These are phyloP conservation scores for Floccularia luteovirens DNA, from an alignment of 768 basidiomycete genomes.

Conservation along the genomic window DNA sequence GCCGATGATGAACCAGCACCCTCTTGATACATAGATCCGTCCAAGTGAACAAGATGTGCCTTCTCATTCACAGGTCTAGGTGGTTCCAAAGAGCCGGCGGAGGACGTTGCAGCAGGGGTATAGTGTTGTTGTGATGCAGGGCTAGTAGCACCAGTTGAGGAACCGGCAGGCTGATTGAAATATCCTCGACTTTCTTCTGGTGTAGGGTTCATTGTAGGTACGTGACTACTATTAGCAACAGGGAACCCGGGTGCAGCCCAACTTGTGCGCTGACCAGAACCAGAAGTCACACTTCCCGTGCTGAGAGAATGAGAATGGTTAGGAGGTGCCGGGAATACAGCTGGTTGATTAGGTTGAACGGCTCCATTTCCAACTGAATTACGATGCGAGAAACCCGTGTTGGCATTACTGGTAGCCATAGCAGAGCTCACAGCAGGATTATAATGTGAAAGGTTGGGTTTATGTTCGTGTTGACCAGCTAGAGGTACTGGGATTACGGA, in stretches of 20 bases:
- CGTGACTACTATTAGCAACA: constrained; percentile 6
- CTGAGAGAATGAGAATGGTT: constrained; percentile 1
- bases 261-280: not conserved
- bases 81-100: constrained; percentile 5
- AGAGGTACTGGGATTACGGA: too few relatives aligned
- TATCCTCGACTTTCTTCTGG: constrained; percentile 7
- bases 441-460: too few relatives aligned
- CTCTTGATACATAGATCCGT: constrained; percentile 26
- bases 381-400: too few relatives aligned
- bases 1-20: constrained; percentile 1
- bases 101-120: constrained; percentile 3
- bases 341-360: too few relatives aligned
- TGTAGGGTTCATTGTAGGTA: constrained; percentile 9
- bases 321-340: not conserved
- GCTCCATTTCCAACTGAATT: too few relatives aligned
- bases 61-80: constrained; percentile 17
- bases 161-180: constrained; percentile 26
- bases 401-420: too few relatives aligned
- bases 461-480: too few relatives aligned
- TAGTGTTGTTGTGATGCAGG: not conserved
- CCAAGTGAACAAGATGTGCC: constrained; percentile 28
- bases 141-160: constrained; percentile 18
- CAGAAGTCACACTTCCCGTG: not conserved
- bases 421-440: too few relatives aligned
- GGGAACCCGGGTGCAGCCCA: constrained; percentile 4